Percentiles rank a stretch among this genome's conserved stretches.
Conservation (phyloP, 2,329 filamentous ascomycete genomes). For the Berkeleyomyces basicola region DNA sequence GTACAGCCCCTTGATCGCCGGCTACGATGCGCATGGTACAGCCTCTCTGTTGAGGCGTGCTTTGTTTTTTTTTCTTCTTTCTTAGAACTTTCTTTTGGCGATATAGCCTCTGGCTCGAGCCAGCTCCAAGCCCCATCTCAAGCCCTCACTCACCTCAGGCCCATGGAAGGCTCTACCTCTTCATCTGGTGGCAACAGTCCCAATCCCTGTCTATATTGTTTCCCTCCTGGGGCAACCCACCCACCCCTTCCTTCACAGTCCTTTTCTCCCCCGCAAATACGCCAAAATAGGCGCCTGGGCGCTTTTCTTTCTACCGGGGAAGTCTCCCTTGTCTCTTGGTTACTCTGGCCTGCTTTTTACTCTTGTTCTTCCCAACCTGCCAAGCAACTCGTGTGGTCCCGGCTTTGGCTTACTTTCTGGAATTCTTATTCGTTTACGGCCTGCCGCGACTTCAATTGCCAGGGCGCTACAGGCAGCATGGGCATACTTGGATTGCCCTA, state of each 20-base stretch:
- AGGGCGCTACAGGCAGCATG: too few relatives aligned
- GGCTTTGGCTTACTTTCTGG: neutral
- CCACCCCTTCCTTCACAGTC: neutral
- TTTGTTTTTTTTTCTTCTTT: neutral
- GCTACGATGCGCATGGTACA: neutral
- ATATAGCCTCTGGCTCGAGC: neutral
- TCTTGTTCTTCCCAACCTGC: neutral
- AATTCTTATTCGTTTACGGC: neutral
- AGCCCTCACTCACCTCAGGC: neutral
- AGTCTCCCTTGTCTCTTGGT: neutral
- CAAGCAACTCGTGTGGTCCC: neutral
- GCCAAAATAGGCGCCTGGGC: neutral
- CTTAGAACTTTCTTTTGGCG: neutral
- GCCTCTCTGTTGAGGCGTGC: neutral
- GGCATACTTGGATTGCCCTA: neutral
- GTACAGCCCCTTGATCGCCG: neutral
- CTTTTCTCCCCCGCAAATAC: constrained; percentile 6
- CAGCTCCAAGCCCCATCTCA: neutral
- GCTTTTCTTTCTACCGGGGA: neutral
- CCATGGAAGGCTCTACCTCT: neutral
- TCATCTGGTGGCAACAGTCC: neutral
- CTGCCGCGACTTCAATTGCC: neutral
- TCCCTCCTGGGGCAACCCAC: neutral
- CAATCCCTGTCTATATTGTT: neutral
- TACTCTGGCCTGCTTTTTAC: neutral